Percentiles rank a stretch among this genome's conserved stretches.
Evolutionary conservation across 2,329 filamentous ascomycete genomes (phyloP).

Genomic region (Plectosphaerella cucumerina): DNA sequence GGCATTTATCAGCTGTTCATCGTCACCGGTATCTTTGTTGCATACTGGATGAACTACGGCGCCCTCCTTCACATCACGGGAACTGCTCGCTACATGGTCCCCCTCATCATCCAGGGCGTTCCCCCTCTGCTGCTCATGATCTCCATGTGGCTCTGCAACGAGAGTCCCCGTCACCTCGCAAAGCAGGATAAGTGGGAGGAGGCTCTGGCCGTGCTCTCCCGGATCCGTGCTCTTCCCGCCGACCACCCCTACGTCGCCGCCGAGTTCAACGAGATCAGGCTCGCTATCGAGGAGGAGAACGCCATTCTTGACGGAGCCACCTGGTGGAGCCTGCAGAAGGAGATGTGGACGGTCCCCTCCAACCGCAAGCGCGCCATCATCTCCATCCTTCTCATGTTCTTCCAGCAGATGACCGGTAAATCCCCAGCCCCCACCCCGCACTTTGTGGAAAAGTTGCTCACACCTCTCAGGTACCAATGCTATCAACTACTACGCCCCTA

Average conservation of each 20-base stretch:
- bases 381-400: conserved; percentile 9
- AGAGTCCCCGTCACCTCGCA: conserved; percentile 1
- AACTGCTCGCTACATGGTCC: background rate
- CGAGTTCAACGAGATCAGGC: conserved; percentile 14
- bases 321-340: conserved; percentile 8
- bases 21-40: conserved; percentile 2
- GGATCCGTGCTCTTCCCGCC: conserved; percentile 11
- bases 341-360: conserved; percentile 9
- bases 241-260: conserved; percentile 17
- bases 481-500: too few relatives aligned
- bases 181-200: conserved; percentile 5
- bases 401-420: conserved; percentile 11
- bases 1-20: conserved; percentile 40
- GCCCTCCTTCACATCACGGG: conserved; percentile 1
- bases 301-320: conserved; percentile 15
- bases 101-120: background rate
- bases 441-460: background rate
- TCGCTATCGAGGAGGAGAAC: conserved; percentile 14
- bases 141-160: conserved; percentile 2
- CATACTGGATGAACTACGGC: conserved; percentile 4
- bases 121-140: conserved; percentile 1
- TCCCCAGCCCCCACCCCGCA: background rate
- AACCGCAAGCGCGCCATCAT: conserved; percentile 9
- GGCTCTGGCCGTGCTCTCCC: conserved; percentile 10
- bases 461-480: background rate